These are phyloP conservation scores for Stephania japonica DNA, from an alignment of 164 flowering plant species.

Conservation along the genomic window DNA sequence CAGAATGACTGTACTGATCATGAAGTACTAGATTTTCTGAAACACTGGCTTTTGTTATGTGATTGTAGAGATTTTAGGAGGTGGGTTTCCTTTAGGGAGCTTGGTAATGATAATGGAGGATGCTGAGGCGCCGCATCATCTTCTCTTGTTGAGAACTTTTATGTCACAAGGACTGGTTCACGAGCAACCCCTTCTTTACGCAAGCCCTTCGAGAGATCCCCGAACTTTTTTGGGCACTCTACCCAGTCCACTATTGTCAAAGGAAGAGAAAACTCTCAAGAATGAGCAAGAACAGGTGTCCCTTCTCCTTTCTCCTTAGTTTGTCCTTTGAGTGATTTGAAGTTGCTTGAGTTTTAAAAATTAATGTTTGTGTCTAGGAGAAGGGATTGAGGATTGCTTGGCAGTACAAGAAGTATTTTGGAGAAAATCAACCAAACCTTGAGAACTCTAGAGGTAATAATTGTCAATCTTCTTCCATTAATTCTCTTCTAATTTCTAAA, in stretches of 20 bases:
- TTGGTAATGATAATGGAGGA: constrained; percentile 95
- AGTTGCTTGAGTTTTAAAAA: not conserved
- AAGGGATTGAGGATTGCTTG: constrained; percentile 90
- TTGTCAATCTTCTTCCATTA: not conserved
- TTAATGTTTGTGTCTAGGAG: constrained; percentile 39
- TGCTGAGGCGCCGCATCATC: constrained; percentile 92
- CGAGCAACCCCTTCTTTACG: constrained; percentile 78
- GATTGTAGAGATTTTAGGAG: constrained; percentile 76
- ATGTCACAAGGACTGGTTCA: constrained; percentile 94
- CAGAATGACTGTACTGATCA: too few relatives aligned
- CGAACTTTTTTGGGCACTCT: constrained; percentile 85
- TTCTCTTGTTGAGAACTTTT: constrained; percentile 83
- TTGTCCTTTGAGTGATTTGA: not conserved
- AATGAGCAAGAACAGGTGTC: constrained; percentile 51
- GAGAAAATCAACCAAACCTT: constrained; percentile 40
- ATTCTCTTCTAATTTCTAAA: not conserved
- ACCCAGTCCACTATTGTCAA: constrained; percentile 56
- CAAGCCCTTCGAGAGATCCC: constrained; percentile 71
- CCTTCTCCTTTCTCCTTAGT: not conserved
- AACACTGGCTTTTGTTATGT: too few relatives aligned
- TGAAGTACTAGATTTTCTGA: too few relatives aligned
- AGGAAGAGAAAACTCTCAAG: constrained; percentile 49
- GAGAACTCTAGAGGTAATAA: constrained; percentile 37
- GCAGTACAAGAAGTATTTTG: constrained; percentile 91
- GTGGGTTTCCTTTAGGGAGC: constrained; percentile 81